Conservation (phyloP, 768 basidiomycete species). For the Trametes gibbosa region DNA sequence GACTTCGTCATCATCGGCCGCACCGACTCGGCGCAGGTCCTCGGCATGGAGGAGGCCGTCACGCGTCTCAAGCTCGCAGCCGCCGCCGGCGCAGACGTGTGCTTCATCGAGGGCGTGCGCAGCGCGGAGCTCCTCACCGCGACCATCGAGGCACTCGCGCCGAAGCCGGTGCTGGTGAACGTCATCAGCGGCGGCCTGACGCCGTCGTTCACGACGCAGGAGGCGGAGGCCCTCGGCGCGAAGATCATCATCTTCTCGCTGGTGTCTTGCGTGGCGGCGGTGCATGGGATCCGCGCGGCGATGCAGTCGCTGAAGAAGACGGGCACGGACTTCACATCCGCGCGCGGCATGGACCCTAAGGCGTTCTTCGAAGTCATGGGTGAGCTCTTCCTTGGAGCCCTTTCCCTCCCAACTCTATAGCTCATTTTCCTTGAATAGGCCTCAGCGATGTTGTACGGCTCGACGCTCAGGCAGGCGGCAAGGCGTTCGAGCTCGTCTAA, state of each 20-base stretch:
- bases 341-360: constrained; percentile 70
- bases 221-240: constrained; percentile 68
- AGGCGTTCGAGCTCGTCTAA: constrained; percentile 53
- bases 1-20: constrained; percentile 79
- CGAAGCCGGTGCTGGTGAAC: constrained; percentile 76
- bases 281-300: constrained; percentile 75
- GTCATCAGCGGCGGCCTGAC: constrained; percentile 79
- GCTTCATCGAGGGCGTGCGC: constrained; percentile 79
- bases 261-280: constrained; percentile 72
- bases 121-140: constrained; percentile 59
- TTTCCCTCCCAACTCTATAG: background rate
- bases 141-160: constrained; percentile 65
- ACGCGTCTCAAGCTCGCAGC: constrained; percentile 65
- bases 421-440: constrained; percentile 32
- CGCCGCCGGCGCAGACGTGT: constrained; percentile 74
- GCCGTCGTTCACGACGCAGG: constrained; percentile 65
- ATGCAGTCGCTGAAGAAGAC: constrained; percentile 76
- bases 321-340: constrained; percentile 64
- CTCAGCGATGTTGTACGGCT: constrained; percentile 52
- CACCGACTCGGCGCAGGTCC: constrained; percentile 75
- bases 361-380: constrained; percentile 79
- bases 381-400: constrained; percentile 27
- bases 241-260: constrained; percentile 82
- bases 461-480: constrained; percentile 57
- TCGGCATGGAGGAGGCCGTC: constrained; percentile 77